Evolutionary conservation across 306 rosid species (phyloP), one percentile per base, ranked within the genome.

Genomic region (Quillaja saponaria): DNA sequence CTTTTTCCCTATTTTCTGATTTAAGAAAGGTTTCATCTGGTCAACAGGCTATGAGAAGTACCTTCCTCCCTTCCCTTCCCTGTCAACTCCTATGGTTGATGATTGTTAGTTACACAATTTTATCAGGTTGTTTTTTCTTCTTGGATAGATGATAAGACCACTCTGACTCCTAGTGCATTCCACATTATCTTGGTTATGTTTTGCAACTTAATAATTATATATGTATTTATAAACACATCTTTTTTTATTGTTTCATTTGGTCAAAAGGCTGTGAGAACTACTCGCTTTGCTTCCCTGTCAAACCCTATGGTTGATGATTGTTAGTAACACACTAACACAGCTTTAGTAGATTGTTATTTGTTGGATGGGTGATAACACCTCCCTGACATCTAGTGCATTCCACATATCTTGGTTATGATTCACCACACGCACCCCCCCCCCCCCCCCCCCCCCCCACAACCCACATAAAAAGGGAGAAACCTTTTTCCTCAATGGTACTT

Each of bases 401-500:
- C 31, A 25, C 31, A 25, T 25, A 2, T 25, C 31, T 25, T 25
- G 31, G 2, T 25, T 25, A 25, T 25, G 31, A n/a, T n/a, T n/a
- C n/a, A n/a, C n/a, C n/a, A n/a, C n/a, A n/a, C n/a, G n/a, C n/a
- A n/a, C n/a, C n/a, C n/a, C n/a, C n/a, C n/a, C n/a, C n/a, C n/a
- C n/a, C n/a, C n/a, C n/a, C n/a, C n/a, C n/a, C n/a, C n/a, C n/a
- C n/a, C n/a, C n/a, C n/a, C n/a, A n/a, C n/a, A n/a, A n/a, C n/a
- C n/a, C n/a, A n/a, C n/a, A n/a, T n/a, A n/a, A n/a, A n/a, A n/a
- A n/a, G n/a, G n/a, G n/a, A 25, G 31, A 25, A 25, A 25, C 19
- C 11, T 34, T 39, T 18, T 34, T 38, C 42, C 48, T 61, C 65
- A 13, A 38, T 40, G 20, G 41, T 49, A 41, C 49, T 49, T 68